A percentile compares a stretch with the other conserved stretches of the same genome.
Conservation (phyloP, 345 rosid genomes). For the Sonneratia caseolaris region DNA sequence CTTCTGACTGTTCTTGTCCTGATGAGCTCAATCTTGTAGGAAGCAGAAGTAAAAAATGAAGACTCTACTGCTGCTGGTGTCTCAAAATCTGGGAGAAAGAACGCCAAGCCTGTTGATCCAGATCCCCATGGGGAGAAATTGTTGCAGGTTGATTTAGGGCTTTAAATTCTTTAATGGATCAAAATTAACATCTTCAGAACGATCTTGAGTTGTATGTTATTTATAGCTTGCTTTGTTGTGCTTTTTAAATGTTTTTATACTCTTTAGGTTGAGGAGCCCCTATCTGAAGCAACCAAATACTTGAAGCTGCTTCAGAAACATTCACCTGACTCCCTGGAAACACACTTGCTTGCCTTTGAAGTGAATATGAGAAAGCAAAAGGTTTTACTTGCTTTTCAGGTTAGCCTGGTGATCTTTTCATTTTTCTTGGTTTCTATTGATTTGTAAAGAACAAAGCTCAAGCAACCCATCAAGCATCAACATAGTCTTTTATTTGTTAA, state of each 20-base stretch:
- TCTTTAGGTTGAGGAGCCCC: constrained; percentile 75
- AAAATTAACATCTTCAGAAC: constrained; percentile 1
- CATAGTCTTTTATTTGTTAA: not conserved
- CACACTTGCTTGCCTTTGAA: constrained; percentile 94
- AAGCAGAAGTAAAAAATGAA: constrained; percentile 82
- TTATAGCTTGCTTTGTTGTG: not conserved
- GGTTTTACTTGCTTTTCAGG: constrained; percentile 92
- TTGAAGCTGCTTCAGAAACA: constrained; percentile 83
- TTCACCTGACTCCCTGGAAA: constrained; percentile 75
- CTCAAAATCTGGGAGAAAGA: constrained; percentile 82
- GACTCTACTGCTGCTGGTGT: constrained; percentile 56
- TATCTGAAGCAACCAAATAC: constrained; percentile 86
- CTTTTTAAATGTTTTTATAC: not conserved
- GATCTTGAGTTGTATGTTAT: constrained; percentile 1
- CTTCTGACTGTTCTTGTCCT: constrained; percentile 13
- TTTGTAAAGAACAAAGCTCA: not conserved
- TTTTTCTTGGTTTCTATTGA: not conserved
- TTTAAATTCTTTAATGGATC: not conserved
- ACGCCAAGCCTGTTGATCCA: constrained; percentile 83
- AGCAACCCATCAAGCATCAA: not conserved
- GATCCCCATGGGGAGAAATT: constrained; percentile 92
- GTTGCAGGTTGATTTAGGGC: constrained; percentile 50
- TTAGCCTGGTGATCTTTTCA: constrained; percentile 4
- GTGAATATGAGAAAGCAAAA: constrained; percentile 89
- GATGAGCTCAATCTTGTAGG: constrained; percentile 36